phyloP scores from a whole-genome alignment of 768 basidiomycete species.

The Russula sp. region DNA sequence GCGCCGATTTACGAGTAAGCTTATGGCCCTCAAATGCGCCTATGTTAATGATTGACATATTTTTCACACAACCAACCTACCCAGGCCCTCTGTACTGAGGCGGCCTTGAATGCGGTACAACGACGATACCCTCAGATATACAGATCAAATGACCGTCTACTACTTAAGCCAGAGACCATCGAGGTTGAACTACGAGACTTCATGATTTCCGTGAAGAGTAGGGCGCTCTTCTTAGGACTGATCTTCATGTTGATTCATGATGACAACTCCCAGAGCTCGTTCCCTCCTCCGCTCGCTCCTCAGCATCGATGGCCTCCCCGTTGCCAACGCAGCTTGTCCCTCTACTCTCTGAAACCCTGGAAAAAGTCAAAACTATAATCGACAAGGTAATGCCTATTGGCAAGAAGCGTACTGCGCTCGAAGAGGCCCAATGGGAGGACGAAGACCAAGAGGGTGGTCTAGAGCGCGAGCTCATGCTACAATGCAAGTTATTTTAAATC shows the following conservation, averaged over 20 bases:
- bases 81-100: slow-evolving; percentile 95
- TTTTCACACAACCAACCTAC: slow-evolving; percentile 23
- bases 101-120: slow-evolving; percentile 93
- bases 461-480: slow-evolving; percentile 81
- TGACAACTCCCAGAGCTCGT: slow-evolving; percentile 59
- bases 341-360: slow-evolving; percentile 59
- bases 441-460: slow-evolving; percentile 74
- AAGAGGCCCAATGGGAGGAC: slow-evolving; percentile 94
- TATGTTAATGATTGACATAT: slow-evolving; percentile 11
- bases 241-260: slow-evolving; percentile 3
- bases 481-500: slow-evolving; percentile 45
- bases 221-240: slow-evolving; percentile 26
- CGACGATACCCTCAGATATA: slow-evolving; percentile 96
- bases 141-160: slow-evolving; percentile 76
- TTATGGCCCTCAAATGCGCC: slow-evolving; percentile 2
- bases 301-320: slow-evolving; percentile 76
- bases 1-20: slow-evolving; percentile 89
- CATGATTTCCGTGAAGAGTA: slow-evolving; percentile 95
- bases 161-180: slow-evolving; percentile 82
- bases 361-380: slow-evolving; percentile 66
- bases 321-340: slow-evolving; percentile 81
- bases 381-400: slow-evolving; percentile 67
- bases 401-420: slow-evolving; percentile 77
- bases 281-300: slow-evolving; percentile 89
- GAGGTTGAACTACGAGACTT: slow-evolving; percentile 83